These are phyloP conservation scores for Ceratobasidium papillatum DNA, from an alignment of 1,284 basidiomycete species.

Conservation along the genomic window DNA sequence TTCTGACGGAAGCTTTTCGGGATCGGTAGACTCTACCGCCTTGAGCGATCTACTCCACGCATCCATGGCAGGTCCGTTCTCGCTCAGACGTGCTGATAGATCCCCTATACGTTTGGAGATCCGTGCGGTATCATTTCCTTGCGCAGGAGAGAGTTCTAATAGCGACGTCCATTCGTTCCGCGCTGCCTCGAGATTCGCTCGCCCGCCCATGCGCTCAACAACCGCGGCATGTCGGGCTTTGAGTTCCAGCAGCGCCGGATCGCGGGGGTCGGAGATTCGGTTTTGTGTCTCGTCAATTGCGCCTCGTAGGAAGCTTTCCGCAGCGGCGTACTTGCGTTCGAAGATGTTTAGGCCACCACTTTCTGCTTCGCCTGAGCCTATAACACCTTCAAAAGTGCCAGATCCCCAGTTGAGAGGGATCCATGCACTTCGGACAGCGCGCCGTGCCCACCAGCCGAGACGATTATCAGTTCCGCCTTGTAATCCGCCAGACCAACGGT, in stretches of 20 bases:
- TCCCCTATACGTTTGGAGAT: slow-evolving; percentile 73
- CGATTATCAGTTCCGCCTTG: slow-evolving; percentile 76
- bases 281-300: slow-evolving; percentile 53
- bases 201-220: slow-evolving; percentile 70
- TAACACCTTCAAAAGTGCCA: slow-evolving; percentile 52
- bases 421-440: slow-evolving; percentile 79
- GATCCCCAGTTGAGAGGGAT: slow-evolving; percentile 77
- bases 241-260: slow-evolving; percentile 67
- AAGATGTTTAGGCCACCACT: slow-evolving; percentile 57
- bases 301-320: slow-evolving; percentile 55
- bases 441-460: slow-evolving; percentile 71
- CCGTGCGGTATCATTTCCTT: slow-evolving; percentile 60
- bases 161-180: slow-evolving; percentile 57
- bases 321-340: slow-evolving; percentile 59
- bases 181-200: slow-evolving; percentile 54
- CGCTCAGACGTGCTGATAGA: slow-evolving; percentile 61
- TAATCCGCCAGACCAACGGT: slow-evolving; percentile 75
- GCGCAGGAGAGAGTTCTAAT: slow-evolving; percentile 72
- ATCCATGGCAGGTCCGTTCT: slow-evolving; percentile 47
- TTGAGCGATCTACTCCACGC: slow-evolving; percentile 48
- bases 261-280: slow-evolving; percentile 51
- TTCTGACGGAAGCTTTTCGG: slow-evolving; percentile 57
- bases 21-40: slow-evolving; percentile 16
- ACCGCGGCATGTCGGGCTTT: slow-evolving; percentile 68
- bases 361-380: slow-evolving; percentile 52